Percentiles rank a stretch among this genome's conserved stretches.
These are phyloP conservation scores for Pichia cabralensis DNA, from an alignment of 805 yeast species.

Conservation along the genomic window DNA sequence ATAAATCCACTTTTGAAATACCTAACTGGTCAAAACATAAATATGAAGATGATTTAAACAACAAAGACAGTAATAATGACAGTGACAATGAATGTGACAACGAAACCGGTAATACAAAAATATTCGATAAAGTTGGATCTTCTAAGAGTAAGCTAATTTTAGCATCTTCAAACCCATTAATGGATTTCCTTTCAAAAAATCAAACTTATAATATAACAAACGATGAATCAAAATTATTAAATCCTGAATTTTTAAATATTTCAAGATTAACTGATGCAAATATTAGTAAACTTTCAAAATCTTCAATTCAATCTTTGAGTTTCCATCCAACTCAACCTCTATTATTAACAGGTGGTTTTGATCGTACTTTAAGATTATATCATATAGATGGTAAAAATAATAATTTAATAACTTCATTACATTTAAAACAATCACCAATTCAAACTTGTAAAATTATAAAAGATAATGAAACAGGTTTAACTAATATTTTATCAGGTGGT, in stretches of 20 bases:
- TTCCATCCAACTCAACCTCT: constrained; percentile 85
- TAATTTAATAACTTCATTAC: constrained; percentile 71
- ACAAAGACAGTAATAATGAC: constrained; percentile 15
- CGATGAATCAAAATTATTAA: constrained; percentile 41
- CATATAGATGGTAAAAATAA: constrained; percentile 86
- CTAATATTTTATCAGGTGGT: constrained; percentile 73
- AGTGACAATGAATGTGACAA: constrained; percentile 12
- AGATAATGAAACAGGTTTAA: constrained; percentile 34
- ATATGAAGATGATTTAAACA: constrained; percentile 37
- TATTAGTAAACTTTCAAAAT: constrained; percentile 49
- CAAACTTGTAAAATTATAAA: constrained; percentile 61
- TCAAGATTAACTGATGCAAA: constrained; percentile 85
- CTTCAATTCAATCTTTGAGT: constrained; percentile 76
- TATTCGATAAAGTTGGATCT: constrained; percentile 11
- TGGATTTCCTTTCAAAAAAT: constrained; percentile 25
- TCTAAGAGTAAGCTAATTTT: constrained; percentile 13
- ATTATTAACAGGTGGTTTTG: constrained; percentile 86
- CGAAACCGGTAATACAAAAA: constrained; percentile 5
- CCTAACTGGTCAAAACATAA: constrained; percentile 73
- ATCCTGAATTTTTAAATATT: constrained; percentile 64
- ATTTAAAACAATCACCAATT: constrained; percentile 70
- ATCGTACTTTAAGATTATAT: constrained; percentile 74
- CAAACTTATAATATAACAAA: constrained; percentile 20
- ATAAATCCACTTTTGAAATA: constrained; percentile 60
- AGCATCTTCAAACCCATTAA: constrained; percentile 23